These are phyloP conservation scores for Trametes punicea DNA, from an alignment of 768 basidiomycete genomes.

Conservation along the genomic window DNA sequence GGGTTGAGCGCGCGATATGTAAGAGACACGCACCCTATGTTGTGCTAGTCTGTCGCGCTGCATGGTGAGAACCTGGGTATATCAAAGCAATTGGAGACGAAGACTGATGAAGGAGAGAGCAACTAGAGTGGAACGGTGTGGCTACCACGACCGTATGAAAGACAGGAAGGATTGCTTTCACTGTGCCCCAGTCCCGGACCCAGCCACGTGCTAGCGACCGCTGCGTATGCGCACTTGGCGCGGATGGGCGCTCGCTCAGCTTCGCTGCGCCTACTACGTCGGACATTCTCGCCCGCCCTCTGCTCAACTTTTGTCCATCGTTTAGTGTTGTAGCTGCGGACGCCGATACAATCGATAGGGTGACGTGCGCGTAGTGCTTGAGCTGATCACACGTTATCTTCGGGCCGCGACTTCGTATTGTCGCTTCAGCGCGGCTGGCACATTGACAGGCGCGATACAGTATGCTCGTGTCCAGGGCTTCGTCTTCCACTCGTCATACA, in stretches of 20 bases:
- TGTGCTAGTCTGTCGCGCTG: constrained; percentile 29
- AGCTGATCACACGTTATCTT: too few species aligned
- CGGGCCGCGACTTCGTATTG: too few species aligned
- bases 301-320: too few species aligned
- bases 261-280: neutral
- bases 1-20: neutral
- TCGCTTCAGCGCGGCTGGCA: too few species aligned
- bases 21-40: constrained; percentile 24
- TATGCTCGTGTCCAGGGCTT: too few species aligned
- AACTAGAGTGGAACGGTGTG: neutral
- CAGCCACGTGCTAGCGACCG: constrained; percentile 1
- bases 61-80: constrained; percentile 24
- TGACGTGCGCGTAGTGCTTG: too few species aligned
- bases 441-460: too few species aligned
- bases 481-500: too few species aligned
- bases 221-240: neutral
- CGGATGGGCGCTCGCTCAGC: neutral
- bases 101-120: neutral
- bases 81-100: constrained; percentile 1
- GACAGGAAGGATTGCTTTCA: neutral
- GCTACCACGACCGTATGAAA: constrained; percentile 1
- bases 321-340: too few species aligned
- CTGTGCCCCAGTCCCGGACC: neutral
- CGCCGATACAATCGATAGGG: too few species aligned
- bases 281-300: too few species aligned